Evolutionary conservation across 495 filamentous ascomycete species (phyloP).

Genomic region (Bathelium albidoporum): DNA sequence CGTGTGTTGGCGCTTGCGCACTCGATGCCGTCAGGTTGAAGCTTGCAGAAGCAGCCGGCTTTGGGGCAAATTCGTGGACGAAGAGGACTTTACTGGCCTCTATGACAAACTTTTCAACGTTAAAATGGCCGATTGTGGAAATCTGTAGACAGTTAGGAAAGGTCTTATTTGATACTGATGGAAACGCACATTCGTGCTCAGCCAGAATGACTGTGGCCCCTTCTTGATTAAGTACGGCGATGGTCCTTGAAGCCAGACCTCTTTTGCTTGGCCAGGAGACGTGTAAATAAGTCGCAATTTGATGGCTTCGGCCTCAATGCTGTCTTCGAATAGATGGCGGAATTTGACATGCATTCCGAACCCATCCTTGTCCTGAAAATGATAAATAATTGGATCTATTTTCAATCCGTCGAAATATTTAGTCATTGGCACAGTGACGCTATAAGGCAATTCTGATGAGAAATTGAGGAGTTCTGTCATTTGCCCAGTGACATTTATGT

Average conservation of each 20-base stretch:
- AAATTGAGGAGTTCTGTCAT: conserved; percentile 54
- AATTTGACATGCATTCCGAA: conserved; percentile 64
- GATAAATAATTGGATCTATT: conserved; percentile 58
- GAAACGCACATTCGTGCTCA: conserved; percentile 41
- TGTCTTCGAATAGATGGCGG: conserved; percentile 60
- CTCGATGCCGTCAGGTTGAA: conserved; percentile 27
- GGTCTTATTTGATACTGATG: not conserved
- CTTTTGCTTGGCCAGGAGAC: conserved; percentile 39
- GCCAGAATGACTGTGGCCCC: conserved; percentile 42
- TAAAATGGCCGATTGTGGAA: conserved; percentile 64
- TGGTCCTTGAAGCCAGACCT: conserved; percentile 54
- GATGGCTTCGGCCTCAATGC: conserved; percentile 55
- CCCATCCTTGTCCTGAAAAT: conserved; percentile 64
- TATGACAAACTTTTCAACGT: conserved; percentile 62
- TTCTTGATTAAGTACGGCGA: conserved; percentile 37
- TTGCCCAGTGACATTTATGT: conserved; percentile 47
- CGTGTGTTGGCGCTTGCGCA: conserved; percentile 28
- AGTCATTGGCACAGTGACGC: conserved; percentile 54
- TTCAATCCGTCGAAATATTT: conserved; percentile 63
- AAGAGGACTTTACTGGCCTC: conserved; percentile 60
- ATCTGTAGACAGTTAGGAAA: conserved; percentile 28
- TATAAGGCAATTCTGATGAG: conserved; percentile 52
- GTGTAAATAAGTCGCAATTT: conserved; percentile 52
- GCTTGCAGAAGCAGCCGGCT: conserved; percentile 21
- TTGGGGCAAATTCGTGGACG: conserved; percentile 41